Evolutionary conservation across 2,329 filamentous ascomycete species (phyloP).

Genomic region (Herpotrichia juniperi): DNA sequence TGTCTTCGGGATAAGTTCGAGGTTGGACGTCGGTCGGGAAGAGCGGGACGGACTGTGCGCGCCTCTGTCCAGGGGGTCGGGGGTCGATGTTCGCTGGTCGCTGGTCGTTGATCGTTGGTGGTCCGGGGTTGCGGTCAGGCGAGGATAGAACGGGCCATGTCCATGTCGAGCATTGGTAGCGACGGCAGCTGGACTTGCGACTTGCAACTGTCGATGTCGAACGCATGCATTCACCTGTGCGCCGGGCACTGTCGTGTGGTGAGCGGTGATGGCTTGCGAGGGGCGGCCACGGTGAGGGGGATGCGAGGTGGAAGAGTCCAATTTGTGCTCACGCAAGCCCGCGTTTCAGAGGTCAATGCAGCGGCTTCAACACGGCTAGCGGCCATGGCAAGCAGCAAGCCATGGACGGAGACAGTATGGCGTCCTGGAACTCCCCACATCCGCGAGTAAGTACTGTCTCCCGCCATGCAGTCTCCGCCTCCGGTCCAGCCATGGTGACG

Average conservation of each 20-base stretch:
- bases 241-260: slow-evolving; percentile 9
- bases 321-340: background rate
- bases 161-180: slow-evolving; percentile 7
- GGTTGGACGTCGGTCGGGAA: background rate
- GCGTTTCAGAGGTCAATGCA: background rate
- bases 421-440: no score
- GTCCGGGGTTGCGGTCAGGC: slow-evolving; percentile 6
- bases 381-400: no score
- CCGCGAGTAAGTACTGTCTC: no score
- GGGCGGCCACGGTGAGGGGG: background rate
- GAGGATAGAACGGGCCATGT: slow-evolving; percentile 17
- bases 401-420: background rate
- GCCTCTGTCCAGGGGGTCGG: background rate
- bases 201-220: no score
- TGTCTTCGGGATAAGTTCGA: slow-evolving; percentile 6
- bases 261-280: background rate
- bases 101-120: background rate
- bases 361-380: no score
- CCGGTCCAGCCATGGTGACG: no score
- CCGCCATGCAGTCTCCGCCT: no score
- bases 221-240: slow-evolving; percentile 6
- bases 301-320: background rate
- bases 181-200: slow-evolving; percentile 1
- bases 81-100: no score
- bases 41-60: slow-evolving; percentile 11